phyloP scores from a whole-genome alignment of 78 protist genomes.

The Abeoforma whisleri region DNA sequence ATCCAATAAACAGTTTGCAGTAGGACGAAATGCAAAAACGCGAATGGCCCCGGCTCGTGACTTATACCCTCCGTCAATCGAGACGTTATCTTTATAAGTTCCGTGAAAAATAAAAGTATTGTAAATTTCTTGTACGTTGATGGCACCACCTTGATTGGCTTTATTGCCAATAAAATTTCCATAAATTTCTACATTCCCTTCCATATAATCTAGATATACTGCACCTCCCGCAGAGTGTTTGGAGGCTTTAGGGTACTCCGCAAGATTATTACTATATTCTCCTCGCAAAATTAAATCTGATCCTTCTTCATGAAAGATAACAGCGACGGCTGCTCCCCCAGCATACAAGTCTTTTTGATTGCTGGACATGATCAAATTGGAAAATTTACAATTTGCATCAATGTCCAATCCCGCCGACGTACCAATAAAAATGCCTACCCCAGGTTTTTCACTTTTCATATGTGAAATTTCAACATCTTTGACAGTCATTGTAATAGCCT shows the following conservation, averaged over 20 bases:
- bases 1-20: neutral
- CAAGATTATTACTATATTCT: neutral
- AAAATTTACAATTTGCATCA: neutral
- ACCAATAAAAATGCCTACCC: constrained; percentile 15
- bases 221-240: constrained; percentile 16
- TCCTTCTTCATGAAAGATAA: neutral
- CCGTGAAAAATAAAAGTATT: constrained; percentile 16
- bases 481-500: neutral
- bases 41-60: constrained; percentile 26
- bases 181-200: neutral
- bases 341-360: constrained; percentile 7
- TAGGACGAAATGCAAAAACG: neutral
- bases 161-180: neutral
- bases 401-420: neutral
- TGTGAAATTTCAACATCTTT: neutral
- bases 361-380: neutral
- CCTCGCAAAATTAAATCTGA: neutral
- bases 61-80: constrained; percentile 14
- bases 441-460: constrained; percentile 21
- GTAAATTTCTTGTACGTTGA: neutral
- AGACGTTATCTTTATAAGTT: neutral
- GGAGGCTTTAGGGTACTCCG: constrained; percentile 17
- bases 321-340: constrained; percentile 28
- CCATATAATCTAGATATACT: constrained; percentile 18
- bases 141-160: constrained; percentile 28